phyloP scores from a whole-genome alignment of 257 asterid species.

The Nicotiana noctiflora region DNA sequence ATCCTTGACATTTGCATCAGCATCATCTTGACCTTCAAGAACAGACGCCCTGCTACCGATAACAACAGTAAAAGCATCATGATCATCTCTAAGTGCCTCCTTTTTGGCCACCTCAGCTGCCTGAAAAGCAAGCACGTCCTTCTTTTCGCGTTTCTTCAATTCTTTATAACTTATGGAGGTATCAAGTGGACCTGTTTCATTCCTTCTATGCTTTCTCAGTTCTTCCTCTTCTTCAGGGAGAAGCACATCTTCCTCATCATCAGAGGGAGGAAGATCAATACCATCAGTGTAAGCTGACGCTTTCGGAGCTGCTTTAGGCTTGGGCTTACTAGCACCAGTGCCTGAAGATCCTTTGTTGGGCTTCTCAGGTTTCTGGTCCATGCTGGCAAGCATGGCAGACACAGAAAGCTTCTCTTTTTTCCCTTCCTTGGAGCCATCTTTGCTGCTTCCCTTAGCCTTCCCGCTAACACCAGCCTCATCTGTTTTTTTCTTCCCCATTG shows the following conservation, averaged over 20 bases:
- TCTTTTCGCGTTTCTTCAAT: slow-evolving; percentile 54
- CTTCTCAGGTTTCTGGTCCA: slow-evolving; percentile 58
- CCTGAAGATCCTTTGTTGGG: slow-evolving; percentile 42
- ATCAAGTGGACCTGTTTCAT: slow-evolving; percentile 31
- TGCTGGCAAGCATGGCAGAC: slow-evolving; percentile 53
- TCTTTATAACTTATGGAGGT: slow-evolving; percentile 37
- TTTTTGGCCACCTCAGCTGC: slow-evolving; percentile 45
- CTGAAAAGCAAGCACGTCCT: slow-evolving; percentile 44
- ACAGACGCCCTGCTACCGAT: slow-evolving; percentile 57
- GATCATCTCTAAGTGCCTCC: slow-evolving; percentile 67
- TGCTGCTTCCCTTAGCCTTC: slow-evolving; percentile 47
- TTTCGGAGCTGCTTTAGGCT: slow-evolving; percentile 43
- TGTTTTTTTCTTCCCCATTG: slow-evolving; percentile 61
- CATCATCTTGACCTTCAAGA: slow-evolving; percentile 61
- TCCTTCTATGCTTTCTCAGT: slow-evolving; percentile 26
- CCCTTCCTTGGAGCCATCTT: slow-evolving; percentile 26
- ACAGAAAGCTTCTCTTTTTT: slow-evolving; percentile 46
- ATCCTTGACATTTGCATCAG: slow-evolving; percentile 69
- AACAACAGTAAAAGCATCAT: slow-evolving; percentile 68
- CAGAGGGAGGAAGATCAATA: slow-evolving; percentile 57
- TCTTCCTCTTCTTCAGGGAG: slow-evolving; percentile 28
- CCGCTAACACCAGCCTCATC: slow-evolving; percentile 39
- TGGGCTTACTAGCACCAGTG: slow-evolving; percentile 33
- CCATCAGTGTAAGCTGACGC: slow-evolving; percentile 40
- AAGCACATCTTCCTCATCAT: slow-evolving; percentile 48